Base-by-base conservation (phyloP, 768 basidiomycete genomes). In the Tremella yokohamensis region DNA sequence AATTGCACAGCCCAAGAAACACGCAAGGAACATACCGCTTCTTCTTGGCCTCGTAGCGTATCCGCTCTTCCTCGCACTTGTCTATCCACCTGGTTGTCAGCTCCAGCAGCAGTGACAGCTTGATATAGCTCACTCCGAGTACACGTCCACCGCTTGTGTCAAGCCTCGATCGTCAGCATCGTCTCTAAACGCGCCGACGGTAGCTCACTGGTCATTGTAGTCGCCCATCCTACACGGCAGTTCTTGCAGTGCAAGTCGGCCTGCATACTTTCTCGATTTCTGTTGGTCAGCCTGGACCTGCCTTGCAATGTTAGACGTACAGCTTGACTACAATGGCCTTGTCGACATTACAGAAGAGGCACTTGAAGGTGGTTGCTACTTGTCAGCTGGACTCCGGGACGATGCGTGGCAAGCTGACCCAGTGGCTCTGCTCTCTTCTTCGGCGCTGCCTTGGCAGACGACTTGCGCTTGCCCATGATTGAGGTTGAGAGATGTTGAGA, bases 231-330 rank as follows among this genome's bases (percentile, higher is more conserved):
- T 11, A 34, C 29, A 11, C 29, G 29, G 29, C 94, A 62, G 87
- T 90, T 54, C 89, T 75, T 74, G 58, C 75, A 76, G n/a, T 58
- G 57, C 86, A 89, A 82, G 69, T 83, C 87, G 53, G 90, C 84
- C 72, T 89, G 90, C 84, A 91, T 91, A 67, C 86, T 63, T 48
- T 65, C 61, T 25, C 74, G 76, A 45, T 75, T 72, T 18, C 74
- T 69, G 83, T 79, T 91, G 78, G 92, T 96, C 78, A 96, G 91
- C 78, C 93, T 89, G 80, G 13, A 2, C 49, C 44, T 8, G 19
- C 0, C 44, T 22, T 15, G 6, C 11, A 42, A 3, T 24, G 34
- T 24, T 6, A 3, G 6, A 61, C 70, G 25, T 22, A 73, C 72
- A 75, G 37, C 20, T 63, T 68, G 54, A 73, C 66, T 6, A 63